Conservation (phyloP, 1,284 basidiomycete species). For the Rhizopogon parksii region DNA sequence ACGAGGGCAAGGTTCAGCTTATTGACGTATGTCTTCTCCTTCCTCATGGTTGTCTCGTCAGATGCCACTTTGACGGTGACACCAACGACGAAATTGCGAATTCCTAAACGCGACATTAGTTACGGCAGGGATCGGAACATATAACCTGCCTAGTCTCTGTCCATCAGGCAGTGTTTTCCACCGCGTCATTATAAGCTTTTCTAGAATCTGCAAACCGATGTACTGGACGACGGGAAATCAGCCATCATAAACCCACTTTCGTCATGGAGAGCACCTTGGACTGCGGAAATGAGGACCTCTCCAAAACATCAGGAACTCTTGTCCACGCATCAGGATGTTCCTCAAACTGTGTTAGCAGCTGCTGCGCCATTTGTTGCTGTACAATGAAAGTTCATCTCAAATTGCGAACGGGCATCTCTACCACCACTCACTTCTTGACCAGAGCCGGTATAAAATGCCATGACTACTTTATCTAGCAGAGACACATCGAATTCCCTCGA, state of each 20-base stretch:
- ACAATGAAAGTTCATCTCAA: conserved; percentile 18
- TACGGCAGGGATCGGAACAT: neutral
- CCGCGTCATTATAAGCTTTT: conserved; percentile 88
- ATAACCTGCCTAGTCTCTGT: conserved; percentile 72
- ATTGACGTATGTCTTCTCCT: conserved; percentile 94
- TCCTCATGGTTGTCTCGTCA: conserved; percentile 79
- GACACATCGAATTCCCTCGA: conserved; percentile 78
- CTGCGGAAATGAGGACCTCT: conserved; percentile 80
- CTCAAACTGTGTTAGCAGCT: conserved; percentile 91
- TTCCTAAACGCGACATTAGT: conserved; percentile 47
- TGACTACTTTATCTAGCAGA: conserved; percentile 81
- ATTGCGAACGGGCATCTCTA: conserved; percentile 2
- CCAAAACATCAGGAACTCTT: conserved; percentile 90
- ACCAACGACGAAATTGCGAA: conserved; percentile 95
- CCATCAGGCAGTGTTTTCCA: conserved; percentile 97
- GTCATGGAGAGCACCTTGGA: conserved; percentile 61
- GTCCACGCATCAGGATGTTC: conserved; percentile 99
- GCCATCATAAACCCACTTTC: conserved; percentile 3
- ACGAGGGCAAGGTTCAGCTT: conserved; percentile 97
- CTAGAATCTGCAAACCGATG: conserved; percentile 90
- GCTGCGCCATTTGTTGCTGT: conserved; percentile 89
- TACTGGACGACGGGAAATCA: conserved; percentile 50
- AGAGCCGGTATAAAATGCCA: conserved; percentile 74
- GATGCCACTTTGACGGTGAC: conserved; percentile 90
- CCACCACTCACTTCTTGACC: conserved; percentile 63